phyloP scores from a whole-genome alignment of 2,329 filamentous ascomycete genomes.

The Volutella citrinella region DNA sequence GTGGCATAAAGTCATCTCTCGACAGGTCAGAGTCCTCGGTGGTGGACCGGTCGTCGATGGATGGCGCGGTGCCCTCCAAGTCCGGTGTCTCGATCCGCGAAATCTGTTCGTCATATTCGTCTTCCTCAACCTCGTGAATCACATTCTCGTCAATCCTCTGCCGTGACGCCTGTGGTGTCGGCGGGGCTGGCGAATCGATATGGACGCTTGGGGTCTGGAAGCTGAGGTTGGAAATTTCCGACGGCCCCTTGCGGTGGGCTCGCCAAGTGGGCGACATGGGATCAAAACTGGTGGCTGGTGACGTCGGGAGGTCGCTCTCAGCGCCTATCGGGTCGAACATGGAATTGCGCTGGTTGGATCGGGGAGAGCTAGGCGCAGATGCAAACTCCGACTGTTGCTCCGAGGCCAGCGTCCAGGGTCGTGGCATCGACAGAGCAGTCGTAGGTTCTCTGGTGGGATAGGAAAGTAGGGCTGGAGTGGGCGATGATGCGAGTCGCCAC shows the following conservation, averaged over 20 bases:
- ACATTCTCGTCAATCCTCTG: constrained; percentile 25
- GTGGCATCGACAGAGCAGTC: constrained; percentile 43
- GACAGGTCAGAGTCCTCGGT: constrained; percentile 28
- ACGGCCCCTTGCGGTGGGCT: constrained; percentile 53
- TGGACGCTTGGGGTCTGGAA: constrained; percentile 38
- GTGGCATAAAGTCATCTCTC: constrained; percentile 35
- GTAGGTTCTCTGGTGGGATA: constrained; percentile 49
- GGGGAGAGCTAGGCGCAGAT: constrained; percentile 81
- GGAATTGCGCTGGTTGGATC: constrained; percentile 68
- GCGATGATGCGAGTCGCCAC: constrained; percentile 37
- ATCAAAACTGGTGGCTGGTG: constrained; percentile 73
- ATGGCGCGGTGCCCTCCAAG: constrained; percentile 24
- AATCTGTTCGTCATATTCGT: constrained; percentile 19
- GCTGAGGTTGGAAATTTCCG: constrained; percentile 53
- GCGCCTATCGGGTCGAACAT: constrained; percentile 70
- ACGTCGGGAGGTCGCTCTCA: constrained; percentile 69
- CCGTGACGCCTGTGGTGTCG: constrained; percentile 14
- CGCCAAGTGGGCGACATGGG: constrained; percentile 62
- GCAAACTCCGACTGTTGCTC: constrained; percentile 63
- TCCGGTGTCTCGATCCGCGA: constrained; percentile 22
- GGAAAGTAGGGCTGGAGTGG: constrained; percentile 38
- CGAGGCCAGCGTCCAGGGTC: constrained; percentile 53
- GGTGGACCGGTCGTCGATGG: constrained; percentile 34
- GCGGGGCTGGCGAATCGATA: constrained; percentile 32
- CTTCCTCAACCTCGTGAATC: constrained; percentile 39